Evolutionary conservation across 225 moss, liverwort and hornwort species (phyloP).

Genomic region (Physcomitrium patens): DNA sequence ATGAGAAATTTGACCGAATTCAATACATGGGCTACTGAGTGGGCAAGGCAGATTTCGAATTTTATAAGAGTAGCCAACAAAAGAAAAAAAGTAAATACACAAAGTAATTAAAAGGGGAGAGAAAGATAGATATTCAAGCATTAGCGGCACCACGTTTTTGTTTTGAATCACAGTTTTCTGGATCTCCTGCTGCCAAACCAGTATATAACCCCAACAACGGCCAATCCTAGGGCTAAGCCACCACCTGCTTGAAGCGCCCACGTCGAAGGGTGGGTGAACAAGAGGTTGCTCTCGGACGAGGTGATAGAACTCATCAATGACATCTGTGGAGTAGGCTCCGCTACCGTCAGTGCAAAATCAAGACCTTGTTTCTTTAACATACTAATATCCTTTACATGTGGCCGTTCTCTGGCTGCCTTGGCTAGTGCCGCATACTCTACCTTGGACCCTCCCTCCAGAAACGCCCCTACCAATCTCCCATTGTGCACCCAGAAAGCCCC

Average conservation of each 20-base stretch:
- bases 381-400: constrained; percentile 45
- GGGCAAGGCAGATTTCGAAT: no score
- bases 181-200: constrained; percentile 52
- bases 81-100: no score
- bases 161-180: constrained; percentile 17
- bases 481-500: constrained; percentile 87
- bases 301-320: constrained; percentile 46
- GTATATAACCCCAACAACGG: constrained; percentile 48
- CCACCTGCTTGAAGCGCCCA: constrained; percentile 44
- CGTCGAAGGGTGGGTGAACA: constrained; percentile 49
- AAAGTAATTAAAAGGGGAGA: no score
- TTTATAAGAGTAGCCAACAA: no score
- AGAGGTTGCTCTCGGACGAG: constrained; percentile 45
- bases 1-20: no score
- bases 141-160: no score
- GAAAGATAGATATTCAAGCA: no score
- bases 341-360: constrained; percentile 58
- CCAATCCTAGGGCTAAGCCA: constrained; percentile 54
- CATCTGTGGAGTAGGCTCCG: constrained; percentile 43
- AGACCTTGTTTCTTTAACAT: constrained; percentile 59
- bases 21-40: no score
- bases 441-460: constrained; percentile 87
- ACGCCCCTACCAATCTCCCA: constrained; percentile 72
- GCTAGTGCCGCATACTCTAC: constrained; percentile 73
- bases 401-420: constrained; percentile 67